Percentiles rank a stretch among this genome's conserved stretches.
Conservation (phyloP, 139 green algal species). For the Tetradesmus lagerheimii region DNA sequence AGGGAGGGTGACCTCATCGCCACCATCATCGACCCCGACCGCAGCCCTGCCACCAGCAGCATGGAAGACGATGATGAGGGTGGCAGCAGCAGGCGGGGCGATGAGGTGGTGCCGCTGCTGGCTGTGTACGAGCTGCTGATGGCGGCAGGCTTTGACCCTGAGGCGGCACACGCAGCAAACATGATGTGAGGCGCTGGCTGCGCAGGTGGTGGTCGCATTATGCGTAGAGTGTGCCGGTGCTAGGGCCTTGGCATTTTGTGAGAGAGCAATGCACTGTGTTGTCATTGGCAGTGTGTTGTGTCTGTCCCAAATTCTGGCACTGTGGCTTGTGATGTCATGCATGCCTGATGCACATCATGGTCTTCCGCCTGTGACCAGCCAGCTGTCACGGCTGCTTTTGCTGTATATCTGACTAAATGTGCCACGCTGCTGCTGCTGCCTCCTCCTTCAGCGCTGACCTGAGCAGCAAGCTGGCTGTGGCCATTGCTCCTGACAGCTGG, state of each 20-base stretch:
- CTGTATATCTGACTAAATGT: neutral
- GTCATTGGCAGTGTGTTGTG: no score
- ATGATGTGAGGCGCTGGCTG: neutral
- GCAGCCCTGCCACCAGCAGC: neutral
- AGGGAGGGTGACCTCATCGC: slow-evolving; percentile 34
- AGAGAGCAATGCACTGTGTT: no score
- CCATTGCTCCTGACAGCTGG: slow-evolving; percentile 35
- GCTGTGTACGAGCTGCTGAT: slow-evolving; percentile 45
- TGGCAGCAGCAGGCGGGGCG: neutral
- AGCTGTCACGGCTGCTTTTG: neutral
- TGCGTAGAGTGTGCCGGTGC: neutral
- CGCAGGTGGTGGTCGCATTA: neutral
- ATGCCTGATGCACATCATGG: no score
- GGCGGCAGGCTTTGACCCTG: neutral
- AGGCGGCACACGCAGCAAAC: neutral
- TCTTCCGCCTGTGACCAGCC: neutral
- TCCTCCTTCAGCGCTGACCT: neutral
- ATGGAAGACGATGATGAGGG: slow-evolving; percentile 2
- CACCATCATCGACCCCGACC: slow-evolving; percentile 39
- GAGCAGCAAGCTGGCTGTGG: slow-evolving; percentile 24
- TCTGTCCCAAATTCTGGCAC: no score
- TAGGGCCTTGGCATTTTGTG: no score
- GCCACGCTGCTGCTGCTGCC: slow-evolving; percentile 1
- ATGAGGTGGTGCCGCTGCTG: slow-evolving; percentile 25
- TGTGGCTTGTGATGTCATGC: no score